A percentile compares a stretch with the other conserved stretches of the same genome.
Evolutionary conservation across 352 stramenopile genomes (phyloP).

Genomic region (Phytophthora nicotianae): DNA sequence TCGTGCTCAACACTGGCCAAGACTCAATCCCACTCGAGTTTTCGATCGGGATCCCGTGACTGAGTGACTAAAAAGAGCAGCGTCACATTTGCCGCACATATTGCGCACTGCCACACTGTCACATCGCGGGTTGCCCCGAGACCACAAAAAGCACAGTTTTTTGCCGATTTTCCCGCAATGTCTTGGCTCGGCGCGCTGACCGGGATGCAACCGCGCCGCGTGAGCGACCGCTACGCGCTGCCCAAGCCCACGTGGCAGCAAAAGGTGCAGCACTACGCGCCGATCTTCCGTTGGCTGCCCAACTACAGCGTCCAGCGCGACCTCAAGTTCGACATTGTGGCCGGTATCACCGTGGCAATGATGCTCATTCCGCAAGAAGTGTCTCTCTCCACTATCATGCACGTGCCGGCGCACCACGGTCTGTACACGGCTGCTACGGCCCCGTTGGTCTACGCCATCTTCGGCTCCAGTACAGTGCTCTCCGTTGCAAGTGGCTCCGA

Average conservation of each 20-base stretch:
- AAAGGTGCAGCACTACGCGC: conserved; percentile 23
- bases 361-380: conserved; percentile 27
- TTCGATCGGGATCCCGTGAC: background rate
- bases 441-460: conserved; percentile 22
- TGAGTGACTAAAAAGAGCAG: background rate
- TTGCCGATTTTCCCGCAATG: background rate
- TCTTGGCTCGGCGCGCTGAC: conserved; percentile 14
- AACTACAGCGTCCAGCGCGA: conserved; percentile 29
- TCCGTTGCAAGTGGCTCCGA: conserved; percentile 24
- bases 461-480: conserved; percentile 24
- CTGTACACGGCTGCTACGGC: conserved; percentile 24
- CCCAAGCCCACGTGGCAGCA: conserved; percentile 20
- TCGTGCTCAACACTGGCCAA: conserved; percentile 4
- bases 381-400: conserved; percentile 21
- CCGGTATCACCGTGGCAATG: conserved; percentile 18
- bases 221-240: conserved; percentile 21
- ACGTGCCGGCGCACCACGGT: conserved; percentile 16
- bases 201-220: conserved; percentile 8
- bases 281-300: conserved; percentile 26
- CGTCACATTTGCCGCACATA: background rate
- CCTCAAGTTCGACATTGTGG: conserved; percentile 28
- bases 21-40: conserved; percentile 1
- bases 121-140: conserved; percentile 1
- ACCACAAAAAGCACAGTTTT: background rate
- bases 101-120: background rate